Evolutionary conservation across 768 basidiomycete genomes (phyloP).

Genomic region (Jaapia argillacea): DNA sequence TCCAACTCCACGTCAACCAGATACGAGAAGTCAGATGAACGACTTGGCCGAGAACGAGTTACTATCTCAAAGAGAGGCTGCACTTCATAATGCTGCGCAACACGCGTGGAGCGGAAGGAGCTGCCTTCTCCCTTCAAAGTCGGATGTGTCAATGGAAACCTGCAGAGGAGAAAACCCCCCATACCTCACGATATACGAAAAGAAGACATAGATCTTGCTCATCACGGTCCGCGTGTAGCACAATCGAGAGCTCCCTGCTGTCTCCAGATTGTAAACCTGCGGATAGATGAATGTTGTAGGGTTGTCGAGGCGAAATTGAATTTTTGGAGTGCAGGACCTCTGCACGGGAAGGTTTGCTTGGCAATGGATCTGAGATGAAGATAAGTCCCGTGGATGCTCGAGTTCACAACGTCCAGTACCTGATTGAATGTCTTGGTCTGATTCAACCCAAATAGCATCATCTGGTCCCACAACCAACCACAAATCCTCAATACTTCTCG

Average conservation of each 20-base stretch:
- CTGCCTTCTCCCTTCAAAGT: conserved; percentile 31
- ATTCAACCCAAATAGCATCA: conserved; percentile 51
- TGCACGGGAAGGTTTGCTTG: not conserved
- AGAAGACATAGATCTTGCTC: conserved; percentile 47
- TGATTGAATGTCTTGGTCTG: too few relatives aligned
- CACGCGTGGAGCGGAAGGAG: conserved; percentile 50
- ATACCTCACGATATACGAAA: conserved; percentile 59
- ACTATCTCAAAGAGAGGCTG: conserved; percentile 45
- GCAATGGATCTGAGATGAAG: not conserved
- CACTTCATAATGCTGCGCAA: conserved; percentile 49
- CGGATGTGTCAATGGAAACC: not conserved
- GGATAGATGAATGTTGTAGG: conserved; percentile 34
- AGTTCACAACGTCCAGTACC: too few relatives aligned
- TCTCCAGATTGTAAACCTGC: conserved; percentile 35
- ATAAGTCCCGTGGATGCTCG: too few relatives aligned
- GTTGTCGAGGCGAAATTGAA: conserved; percentile 35
- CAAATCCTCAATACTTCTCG: conserved; percentile 48
- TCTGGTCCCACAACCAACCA: conserved; percentile 55
- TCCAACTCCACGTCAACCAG: conserved; percentile 44
- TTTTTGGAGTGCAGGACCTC: conserved; percentile 40
- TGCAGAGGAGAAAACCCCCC: conserved; percentile 2
- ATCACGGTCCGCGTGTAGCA: conserved; percentile 38
- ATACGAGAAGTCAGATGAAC: conserved; percentile 38
- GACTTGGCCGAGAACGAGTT: conserved; percentile 39
- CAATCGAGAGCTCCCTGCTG: conserved; percentile 38